Conservation (phyloP, 1,139 yeast species). For the Sugiyamaella pinicola region DNA sequence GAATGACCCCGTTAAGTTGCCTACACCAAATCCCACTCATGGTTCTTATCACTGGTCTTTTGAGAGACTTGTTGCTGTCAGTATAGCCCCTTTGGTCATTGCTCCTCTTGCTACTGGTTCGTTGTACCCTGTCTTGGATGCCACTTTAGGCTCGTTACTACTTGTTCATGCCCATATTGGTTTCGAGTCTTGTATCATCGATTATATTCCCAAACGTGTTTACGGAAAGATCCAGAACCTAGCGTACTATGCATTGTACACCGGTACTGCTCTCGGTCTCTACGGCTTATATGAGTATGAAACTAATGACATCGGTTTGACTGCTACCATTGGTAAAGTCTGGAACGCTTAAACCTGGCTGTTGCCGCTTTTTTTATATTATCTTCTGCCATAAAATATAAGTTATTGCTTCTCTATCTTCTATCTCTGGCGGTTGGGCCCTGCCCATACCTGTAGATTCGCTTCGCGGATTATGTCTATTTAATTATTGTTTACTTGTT, state of each 20-base stretch:
- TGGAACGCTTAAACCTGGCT: slow-evolving; percentile 45
- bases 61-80: slow-evolving; percentile 67
- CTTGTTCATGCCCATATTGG: slow-evolving; percentile 81
- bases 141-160: slow-evolving; percentile 61
- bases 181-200: slow-evolving; percentile 81
- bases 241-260: slow-evolving; percentile 64
- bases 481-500: no score
- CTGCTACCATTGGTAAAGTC: slow-evolving; percentile 45
- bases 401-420: no score
- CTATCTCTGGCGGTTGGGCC: background rate
- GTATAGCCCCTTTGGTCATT: slow-evolving; percentile 72
- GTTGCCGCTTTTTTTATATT: background rate
- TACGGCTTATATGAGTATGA: slow-evolving; percentile 85
- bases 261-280: slow-evolving; percentile 71
- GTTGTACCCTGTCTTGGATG: slow-evolving; percentile 68
- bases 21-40: slow-evolving; percentile 60
- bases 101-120: slow-evolving; percentile 70
- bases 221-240: slow-evolving; percentile 70
- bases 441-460: background rate
- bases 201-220: slow-evolving; percentile 83
- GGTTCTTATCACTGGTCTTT: slow-evolving; percentile 92
- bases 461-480: background rate
- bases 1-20: slow-evolving; percentile 75
- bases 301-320: slow-evolving; percentile 67
- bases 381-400: background rate